Evolutionary conservation across 805 yeast genomes (phyloP).

Genomic region (Zygosaccharomyces rouxii): DNA sequence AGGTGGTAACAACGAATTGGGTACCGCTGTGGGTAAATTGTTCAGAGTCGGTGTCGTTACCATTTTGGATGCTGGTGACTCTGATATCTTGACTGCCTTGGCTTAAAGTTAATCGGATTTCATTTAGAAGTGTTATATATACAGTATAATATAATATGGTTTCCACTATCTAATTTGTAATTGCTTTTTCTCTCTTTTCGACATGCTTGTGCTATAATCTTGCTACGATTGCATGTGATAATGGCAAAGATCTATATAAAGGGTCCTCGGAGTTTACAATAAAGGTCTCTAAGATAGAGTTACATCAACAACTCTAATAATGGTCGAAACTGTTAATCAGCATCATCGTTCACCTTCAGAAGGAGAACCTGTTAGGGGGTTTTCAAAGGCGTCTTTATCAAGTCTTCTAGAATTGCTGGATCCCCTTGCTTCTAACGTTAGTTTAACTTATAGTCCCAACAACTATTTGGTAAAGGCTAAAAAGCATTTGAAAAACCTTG

Average conservation of each 20-base stretch:
- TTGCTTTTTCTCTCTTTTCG: neutral
- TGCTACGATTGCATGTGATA: neutral
- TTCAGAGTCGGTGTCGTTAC: slow-evolving; percentile 99
- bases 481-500: slow-evolving; percentile 11
- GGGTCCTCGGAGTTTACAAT: neutral
- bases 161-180: neutral
- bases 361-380: slow-evolving; percentile 2
- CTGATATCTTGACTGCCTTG: slow-evolving; percentile 84
- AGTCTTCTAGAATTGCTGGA: slow-evolving; percentile 28
- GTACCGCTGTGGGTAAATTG: slow-evolving; percentile 99
- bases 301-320: neutral
- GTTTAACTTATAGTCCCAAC: slow-evolving; percentile 14
- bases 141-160: neutral
- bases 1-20: slow-evolving; percentile 99
- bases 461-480: slow-evolving; percentile 14
- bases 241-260: neutral
- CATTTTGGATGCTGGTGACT: slow-evolving; percentile 98
- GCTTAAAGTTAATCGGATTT: slow-evolving; percentile 29
- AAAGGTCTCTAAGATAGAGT: neutral
- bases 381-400: slow-evolving; percentile 14
- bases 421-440: slow-evolving; percentile 29
- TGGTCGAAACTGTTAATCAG: neutral
- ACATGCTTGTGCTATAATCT: neutral
- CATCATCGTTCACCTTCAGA: slow-evolving; percentile 3
- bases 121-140: neutral